Conservation (phyloP, 257 asterid species). For the Rehmannia glutinosa region DNA sequence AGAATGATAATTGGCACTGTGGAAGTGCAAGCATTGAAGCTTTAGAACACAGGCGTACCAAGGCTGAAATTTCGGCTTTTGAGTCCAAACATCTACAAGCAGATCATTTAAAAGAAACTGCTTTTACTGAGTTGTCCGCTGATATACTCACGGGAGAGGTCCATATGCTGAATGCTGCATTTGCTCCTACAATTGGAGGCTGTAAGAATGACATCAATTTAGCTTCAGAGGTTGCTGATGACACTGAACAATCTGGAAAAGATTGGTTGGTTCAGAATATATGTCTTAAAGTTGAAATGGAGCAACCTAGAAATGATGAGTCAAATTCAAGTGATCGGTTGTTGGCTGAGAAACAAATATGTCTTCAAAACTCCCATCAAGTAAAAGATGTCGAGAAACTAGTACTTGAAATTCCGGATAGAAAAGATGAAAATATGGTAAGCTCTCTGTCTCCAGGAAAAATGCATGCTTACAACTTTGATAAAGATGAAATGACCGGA, state of each 20-base stretch:
- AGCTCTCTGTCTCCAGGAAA: slow-evolving; percentile 12
- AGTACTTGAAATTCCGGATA: slow-evolving; percentile 17
- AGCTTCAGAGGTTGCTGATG: slow-evolving; percentile 25
- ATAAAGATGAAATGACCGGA: slow-evolving; percentile 9
- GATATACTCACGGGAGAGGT: slow-evolving; percentile 22
- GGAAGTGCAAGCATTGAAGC: slow-evolving; percentile 15
- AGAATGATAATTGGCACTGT: slow-evolving; percentile 13
- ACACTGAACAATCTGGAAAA: slow-evolving; percentile 14
- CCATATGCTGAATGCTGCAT: slow-evolving; percentile 26
- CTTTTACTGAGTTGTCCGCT: slow-evolving; percentile 17
- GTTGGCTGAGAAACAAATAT: slow-evolving; percentile 26
- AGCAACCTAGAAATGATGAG: slow-evolving; percentile 8
- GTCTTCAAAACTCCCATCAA: slow-evolving; percentile 21
- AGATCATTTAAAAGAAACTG: slow-evolving; percentile 22
- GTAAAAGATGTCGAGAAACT: slow-evolving; percentile 23
- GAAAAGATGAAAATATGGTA: slow-evolving; percentile 21
- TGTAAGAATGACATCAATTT: slow-evolving; percentile 19
- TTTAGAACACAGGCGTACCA: slow-evolving; percentile 20
- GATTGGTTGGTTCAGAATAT: slow-evolving; percentile 16
- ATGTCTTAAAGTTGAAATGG: slow-evolving; percentile 24
- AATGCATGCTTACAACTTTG: slow-evolving; percentile 11
- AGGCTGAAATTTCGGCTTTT: slow-evolving; percentile 22
- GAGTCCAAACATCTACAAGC: slow-evolving; percentile 22
- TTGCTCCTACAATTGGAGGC: slow-evolving; percentile 18
- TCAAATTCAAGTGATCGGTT: slow-evolving; percentile 27